Percentiles rank a stretch among this genome's conserved stretches.
phyloP scores from a whole-genome alignment of 257 asterid genomes.

The Cordia subcordata region DNA sequence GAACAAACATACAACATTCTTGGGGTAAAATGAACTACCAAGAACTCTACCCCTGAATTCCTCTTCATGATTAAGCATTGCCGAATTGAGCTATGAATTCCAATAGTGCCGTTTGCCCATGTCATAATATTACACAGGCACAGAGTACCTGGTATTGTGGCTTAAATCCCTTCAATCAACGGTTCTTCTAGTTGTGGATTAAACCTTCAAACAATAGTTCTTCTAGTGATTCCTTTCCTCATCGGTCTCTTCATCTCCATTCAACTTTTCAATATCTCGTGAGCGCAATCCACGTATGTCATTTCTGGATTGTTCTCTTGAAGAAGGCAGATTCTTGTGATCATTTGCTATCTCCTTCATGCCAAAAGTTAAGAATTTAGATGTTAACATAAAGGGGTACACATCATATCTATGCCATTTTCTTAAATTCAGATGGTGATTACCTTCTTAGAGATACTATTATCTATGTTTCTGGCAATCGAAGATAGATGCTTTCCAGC shows the following conservation, averaged over 20 bases:
- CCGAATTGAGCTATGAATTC: no score
- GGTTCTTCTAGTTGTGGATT: slow-evolving; percentile 4
- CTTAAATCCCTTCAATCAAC: no score
- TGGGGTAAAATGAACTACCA: not conserved
- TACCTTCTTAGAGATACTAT: slow-evolving; percentile 43
- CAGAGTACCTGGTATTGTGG: no score
- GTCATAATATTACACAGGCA: no score
- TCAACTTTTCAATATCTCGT: slow-evolving; percentile 15
- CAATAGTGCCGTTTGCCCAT: no score
- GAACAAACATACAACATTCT: not conserved
- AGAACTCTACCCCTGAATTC: no score
- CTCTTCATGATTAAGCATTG: no score
- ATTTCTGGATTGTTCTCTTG: slow-evolving; percentile 23
- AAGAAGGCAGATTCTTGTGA: slow-evolving; percentile 29
- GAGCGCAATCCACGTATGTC: slow-evolving; percentile 20
- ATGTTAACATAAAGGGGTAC: slow-evolving; percentile 4
- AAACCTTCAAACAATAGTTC: not conserved
- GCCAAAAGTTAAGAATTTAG: slow-evolving; percentile 18
- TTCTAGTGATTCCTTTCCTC: slow-evolving; percentile 22
- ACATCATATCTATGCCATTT: not conserved
- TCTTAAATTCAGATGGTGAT: not conserved
- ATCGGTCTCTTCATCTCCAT: slow-evolving; percentile 19
- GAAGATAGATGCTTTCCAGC: slow-evolving; percentile 40
- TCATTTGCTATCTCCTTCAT: slow-evolving; percentile 24
- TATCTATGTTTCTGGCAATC: slow-evolving; percentile 20